phyloP scores from a whole-genome alignment of 345 rosid genomes.

The Eucalyptus marginata region DNA sequence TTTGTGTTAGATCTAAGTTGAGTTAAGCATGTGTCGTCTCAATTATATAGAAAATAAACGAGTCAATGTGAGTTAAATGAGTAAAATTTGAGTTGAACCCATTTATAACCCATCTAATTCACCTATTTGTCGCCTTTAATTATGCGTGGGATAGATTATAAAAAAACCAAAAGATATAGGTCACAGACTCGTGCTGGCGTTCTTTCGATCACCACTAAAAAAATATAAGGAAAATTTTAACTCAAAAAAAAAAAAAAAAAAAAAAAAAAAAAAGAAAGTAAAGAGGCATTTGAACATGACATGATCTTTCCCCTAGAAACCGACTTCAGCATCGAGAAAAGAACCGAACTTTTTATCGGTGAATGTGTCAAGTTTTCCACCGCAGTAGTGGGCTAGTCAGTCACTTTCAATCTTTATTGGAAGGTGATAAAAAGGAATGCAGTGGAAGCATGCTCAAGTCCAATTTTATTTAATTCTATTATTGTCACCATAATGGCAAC shows the following conservation, averaged over 20 bases:
- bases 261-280: fast-evolving
- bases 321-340: neutral
- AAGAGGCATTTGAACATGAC: neutral
- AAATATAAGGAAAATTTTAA: too few species aligned
- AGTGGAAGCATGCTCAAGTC: neutral
- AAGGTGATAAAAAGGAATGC: neutral
- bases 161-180: too few species aligned
- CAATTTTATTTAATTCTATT: neutral
- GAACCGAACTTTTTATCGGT: neutral
- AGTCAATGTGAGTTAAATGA: fast-evolving
- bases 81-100: neutral
- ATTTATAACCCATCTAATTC: neutral
- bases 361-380: neutral
- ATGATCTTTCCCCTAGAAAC: neutral
- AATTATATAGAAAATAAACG: neutral
- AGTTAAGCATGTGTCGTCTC: neutral
- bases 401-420: neutral
- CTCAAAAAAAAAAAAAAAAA: too few species aligned
- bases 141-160: neutral
- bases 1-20: neutral
- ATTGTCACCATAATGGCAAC: neutral
- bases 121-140: neutral
- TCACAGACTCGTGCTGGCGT: too few species aligned
- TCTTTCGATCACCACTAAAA: neutral
- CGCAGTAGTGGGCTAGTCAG: neutral